Evolutionary conservation across 2,329 filamentous ascomycete genomes (phyloP).

Genomic region (Orbilia oligospora): DNA sequence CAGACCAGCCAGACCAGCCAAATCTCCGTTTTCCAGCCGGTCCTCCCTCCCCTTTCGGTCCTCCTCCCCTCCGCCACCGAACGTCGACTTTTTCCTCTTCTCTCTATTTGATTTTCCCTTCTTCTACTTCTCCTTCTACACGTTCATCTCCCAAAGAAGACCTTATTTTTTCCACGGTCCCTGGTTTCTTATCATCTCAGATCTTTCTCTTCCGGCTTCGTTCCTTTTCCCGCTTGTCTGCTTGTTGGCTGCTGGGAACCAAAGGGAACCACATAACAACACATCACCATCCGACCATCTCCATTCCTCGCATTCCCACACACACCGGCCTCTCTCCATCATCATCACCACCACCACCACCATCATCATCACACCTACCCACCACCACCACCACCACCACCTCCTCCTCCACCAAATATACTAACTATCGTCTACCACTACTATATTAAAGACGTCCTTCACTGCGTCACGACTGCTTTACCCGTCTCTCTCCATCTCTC

Average conservation of each 20-base stretch:
- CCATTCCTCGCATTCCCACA: constrained; percentile 40
- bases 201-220: not conserved
- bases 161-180: not conserved
- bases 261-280: constrained; percentile 28
- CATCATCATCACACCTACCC: not conserved
- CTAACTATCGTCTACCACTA: not conserved
- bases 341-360: not conserved
- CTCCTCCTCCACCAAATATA: not conserved
- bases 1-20: not conserved
- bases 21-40: constrained; percentile 47
- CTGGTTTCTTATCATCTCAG: not conserved
- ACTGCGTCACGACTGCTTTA: not conserved
- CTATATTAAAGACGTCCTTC: not conserved
- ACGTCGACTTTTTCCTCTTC: constrained; percentile 35
- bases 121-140: not conserved
- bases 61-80: constrained; percentile 57
- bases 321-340: constrained; percentile 30
- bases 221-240: not conserved
- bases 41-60: constrained; percentile 61
- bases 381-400: constrained; percentile 6
- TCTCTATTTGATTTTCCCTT: not conserved
- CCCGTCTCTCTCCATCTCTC: not conserved
- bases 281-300: constrained; percentile 36
- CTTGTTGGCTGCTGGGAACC: not conserved
- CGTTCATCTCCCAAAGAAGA: not conserved